A percentile compares a stretch with the other conserved stretches of the same genome.
Evolutionary conservation across 345 rosid species (phyloP).

Genomic region (Citrus sinensis): DNA sequence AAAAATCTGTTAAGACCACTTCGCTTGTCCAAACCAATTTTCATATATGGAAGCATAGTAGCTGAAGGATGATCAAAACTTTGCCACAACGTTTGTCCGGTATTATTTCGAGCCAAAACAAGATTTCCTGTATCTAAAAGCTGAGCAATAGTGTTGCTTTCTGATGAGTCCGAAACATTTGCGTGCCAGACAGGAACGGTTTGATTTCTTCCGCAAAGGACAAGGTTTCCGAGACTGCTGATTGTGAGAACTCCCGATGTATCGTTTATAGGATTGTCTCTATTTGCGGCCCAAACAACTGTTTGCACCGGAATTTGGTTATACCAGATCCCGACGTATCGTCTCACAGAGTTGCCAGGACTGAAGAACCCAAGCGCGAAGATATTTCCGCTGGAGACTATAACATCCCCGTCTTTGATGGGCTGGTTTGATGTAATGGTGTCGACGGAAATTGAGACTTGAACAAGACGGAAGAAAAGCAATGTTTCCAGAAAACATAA

Average conservation of each 20-base stretch:
- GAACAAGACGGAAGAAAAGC: conserved; percentile 18
- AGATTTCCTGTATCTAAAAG: conserved; percentile 66
- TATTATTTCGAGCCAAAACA: conserved; percentile 33
- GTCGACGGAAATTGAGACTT: conserved; percentile 21
- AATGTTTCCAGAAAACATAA: not conserved
- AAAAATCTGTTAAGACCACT: conserved; percentile 32
- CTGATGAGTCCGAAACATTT: conserved; percentile 22
- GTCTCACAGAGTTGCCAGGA: conserved; percentile 36
- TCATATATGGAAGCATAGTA: conserved; percentile 62
- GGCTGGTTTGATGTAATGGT: conserved; percentile 25
- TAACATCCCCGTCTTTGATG: conserved; percentile 41
- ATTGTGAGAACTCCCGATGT: conserved; percentile 40
- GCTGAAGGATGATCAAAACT: conserved; percentile 69
- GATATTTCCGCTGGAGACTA: conserved; percentile 33
- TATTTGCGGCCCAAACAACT: conserved; percentile 78
- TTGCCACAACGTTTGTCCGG: conserved; percentile 45
- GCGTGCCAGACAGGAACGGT: conserved; percentile 53
- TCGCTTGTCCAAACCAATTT: conserved; percentile 45
- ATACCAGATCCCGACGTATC: conserved; percentile 83
- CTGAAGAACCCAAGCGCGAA: conserved; percentile 67
- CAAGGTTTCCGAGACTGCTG: conserved; percentile 40
- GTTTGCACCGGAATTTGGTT: conserved; percentile 38
- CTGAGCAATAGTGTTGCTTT: conserved; percentile 30
- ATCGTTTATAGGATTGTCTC: conserved; percentile 48
- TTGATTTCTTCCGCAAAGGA: conserved; percentile 21